Evolutionary conservation across 805 yeast genomes (phyloP).

Genomic region (Yarrowia alimentaria): DNA sequence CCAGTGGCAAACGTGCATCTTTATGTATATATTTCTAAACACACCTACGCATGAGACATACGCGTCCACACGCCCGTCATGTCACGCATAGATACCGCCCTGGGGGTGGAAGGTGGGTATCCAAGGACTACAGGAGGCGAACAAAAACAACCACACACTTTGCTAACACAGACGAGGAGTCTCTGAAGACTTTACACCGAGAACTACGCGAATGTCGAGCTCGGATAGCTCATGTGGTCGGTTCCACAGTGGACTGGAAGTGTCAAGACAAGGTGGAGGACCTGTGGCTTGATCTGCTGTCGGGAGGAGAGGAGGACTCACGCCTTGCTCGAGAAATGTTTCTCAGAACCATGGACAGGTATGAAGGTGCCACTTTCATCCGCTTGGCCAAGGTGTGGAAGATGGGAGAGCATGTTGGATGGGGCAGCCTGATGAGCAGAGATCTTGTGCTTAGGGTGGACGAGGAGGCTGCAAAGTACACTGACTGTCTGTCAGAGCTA

Average conservation of each 20-base stretch:
- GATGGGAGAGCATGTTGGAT: conserved; percentile 18
- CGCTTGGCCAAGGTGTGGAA: conserved; percentile 25
- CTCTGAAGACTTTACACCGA: conserved; percentile 5
- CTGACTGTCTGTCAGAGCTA: neutral
- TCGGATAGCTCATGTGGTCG: conserved; percentile 4
- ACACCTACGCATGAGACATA: conserved; percentile 16
- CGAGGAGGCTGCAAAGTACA: conserved; percentile 1
- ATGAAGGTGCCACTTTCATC: conserved; percentile 3
- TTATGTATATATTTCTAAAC: no score
- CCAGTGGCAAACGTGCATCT: no score
- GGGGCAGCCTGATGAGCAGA: conserved; percentile 8
- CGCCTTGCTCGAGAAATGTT: neutral
- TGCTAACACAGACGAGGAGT: conserved; percentile 17
- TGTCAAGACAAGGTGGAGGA: conserved; percentile 5
- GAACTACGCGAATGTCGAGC: conserved; percentile 1
- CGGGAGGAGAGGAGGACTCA: conserved; percentile 8
- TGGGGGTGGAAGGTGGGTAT: conserved; percentile 23
- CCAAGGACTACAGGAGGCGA: neutral
- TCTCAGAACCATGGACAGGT: conserved; percentile 3
- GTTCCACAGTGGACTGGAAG: conserved; percentile 9
- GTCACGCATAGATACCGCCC: conserved; percentile 25
- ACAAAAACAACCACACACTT: no score
- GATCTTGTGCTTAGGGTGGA: conserved; percentile 8
- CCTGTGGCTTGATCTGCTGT: conserved; percentile 17
- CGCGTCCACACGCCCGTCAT: conserved; percentile 13